phyloP scores from a whole-genome alignment of 352 stramenopile genomes.

The Thalassiosira tumida region DNA sequence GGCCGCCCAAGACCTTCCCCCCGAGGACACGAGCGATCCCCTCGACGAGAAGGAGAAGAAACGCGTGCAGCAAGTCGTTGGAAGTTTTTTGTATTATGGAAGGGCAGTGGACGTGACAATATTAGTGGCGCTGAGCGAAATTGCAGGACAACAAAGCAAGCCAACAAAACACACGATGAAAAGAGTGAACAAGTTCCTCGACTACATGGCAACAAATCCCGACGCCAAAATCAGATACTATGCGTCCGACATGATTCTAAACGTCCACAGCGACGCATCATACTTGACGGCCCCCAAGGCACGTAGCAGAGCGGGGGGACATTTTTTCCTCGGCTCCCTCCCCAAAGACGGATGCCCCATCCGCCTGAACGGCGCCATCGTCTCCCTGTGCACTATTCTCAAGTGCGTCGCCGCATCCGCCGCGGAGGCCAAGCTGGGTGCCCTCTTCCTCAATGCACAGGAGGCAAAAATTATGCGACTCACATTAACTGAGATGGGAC shows the following conservation, averaged over 20 bases:
- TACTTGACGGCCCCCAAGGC: neutral
- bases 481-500: constrained; percentile 9
- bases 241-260: constrained; percentile 2
- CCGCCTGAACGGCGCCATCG: neutral
- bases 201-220: constrained; percentile 4
- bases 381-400: neutral
- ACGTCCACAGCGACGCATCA: neutral
- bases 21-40: neutral
- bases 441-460: neutral
- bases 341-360: neutral
- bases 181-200: neutral
- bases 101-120: constrained; percentile 4
- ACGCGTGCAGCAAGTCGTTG: neutral
- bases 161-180: constrained; percentile 26
- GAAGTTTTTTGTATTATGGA: neutral
- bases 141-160: constrained; percentile 5
- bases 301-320: neutral
- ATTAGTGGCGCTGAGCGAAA: neutral
- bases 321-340: constrained; percentile 9
- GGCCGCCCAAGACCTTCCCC: neutral
- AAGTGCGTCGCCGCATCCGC: neutral
- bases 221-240: neutral
- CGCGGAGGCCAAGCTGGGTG: constrained; percentile 15
- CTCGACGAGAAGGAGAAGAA: neutral
- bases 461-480: neutral